Evolutionary conservation across 768 basidiomycete species (phyloP).

Genomic region (Trametes villosa): DNA sequence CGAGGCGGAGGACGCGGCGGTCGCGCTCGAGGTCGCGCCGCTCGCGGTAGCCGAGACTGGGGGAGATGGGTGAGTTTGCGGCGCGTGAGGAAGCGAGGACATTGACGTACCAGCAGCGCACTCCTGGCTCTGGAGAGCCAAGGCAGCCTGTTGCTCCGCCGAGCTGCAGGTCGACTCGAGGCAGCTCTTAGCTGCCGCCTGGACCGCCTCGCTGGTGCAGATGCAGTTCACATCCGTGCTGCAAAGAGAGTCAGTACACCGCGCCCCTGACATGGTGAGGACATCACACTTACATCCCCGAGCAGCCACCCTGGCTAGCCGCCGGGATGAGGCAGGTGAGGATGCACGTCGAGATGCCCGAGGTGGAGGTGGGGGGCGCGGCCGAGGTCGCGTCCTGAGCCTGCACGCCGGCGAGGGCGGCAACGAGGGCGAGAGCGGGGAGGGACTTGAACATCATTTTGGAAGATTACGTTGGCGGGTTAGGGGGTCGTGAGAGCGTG

Average conservation of each 20-base stretch:
- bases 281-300: conserved; percentile 18
- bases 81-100: background rate
- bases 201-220: conserved; percentile 45
- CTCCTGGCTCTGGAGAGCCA: conserved; percentile 34
- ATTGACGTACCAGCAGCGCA: conserved; percentile 37
- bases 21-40: background rate
- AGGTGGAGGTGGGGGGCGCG: conserved; percentile 8
- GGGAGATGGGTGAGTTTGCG: background rate
- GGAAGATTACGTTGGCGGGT: background rate
- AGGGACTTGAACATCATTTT: conserved; percentile 12
- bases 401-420: conserved; percentile 5
- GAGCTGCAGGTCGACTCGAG: conserved; percentile 40
- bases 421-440: conserved; percentile 13
- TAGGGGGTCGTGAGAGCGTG: background rate
- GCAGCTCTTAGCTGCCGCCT: conserved; percentile 38
- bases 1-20: background rate
- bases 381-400: conserved; percentile 18
- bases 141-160: conserved; percentile 37
- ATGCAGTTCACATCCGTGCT: conserved; percentile 47
- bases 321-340: conserved; percentile 25
- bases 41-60: background rate
- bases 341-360: conserved; percentile 20
- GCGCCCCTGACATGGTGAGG: background rate
- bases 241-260: background rate
- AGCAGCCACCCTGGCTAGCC: conserved; percentile 15